Conservation (phyloP, 169 alveolate genomes). For the Eimeria sp. region DNA sequence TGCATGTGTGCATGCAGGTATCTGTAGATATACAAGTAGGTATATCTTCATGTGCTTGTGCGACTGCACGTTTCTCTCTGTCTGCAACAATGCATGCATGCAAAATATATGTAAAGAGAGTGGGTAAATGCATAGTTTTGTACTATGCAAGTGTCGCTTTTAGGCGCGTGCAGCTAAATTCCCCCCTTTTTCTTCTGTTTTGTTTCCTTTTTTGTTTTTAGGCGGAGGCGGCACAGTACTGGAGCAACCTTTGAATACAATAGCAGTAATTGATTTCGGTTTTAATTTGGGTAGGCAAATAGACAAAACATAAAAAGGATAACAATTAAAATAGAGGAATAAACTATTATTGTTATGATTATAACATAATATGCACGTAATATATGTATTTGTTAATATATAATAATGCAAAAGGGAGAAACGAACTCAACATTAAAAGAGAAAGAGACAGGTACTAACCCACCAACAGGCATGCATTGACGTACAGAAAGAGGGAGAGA, state of each 20-base stretch:
- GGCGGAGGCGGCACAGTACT: slow-evolving; percentile 55
- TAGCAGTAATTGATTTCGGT: slow-evolving; percentile 67
- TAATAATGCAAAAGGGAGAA: background rate
- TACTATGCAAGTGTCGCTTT: too few species aligned
- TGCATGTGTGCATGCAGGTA: background rate
- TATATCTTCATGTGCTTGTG: too few species aligned
- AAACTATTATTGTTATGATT: too few species aligned
- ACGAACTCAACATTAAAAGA: background rate
- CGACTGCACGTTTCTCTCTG: too few species aligned
- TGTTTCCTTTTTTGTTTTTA: background rate
- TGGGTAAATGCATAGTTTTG: too few species aligned
- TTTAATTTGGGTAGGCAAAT: slow-evolving; percentile 39
- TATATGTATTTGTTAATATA: too few species aligned
- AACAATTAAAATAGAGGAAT: too few species aligned
- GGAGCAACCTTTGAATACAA: slow-evolving; percentile 68
- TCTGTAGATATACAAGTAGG: too few species aligned
- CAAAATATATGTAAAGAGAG: background rate
- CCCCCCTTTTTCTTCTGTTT: background rate
- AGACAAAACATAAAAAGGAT: background rate
- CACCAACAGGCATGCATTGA: background rate
- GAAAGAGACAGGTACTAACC: background rate
- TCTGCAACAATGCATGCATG: background rate
- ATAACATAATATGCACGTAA: background rate
- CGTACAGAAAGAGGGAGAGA: background rate
- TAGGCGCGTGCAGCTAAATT: too few species aligned